Conservation (phyloP, 2,329 filamentous ascomycete genomes). For the Penicillium crustosum region DNA sequence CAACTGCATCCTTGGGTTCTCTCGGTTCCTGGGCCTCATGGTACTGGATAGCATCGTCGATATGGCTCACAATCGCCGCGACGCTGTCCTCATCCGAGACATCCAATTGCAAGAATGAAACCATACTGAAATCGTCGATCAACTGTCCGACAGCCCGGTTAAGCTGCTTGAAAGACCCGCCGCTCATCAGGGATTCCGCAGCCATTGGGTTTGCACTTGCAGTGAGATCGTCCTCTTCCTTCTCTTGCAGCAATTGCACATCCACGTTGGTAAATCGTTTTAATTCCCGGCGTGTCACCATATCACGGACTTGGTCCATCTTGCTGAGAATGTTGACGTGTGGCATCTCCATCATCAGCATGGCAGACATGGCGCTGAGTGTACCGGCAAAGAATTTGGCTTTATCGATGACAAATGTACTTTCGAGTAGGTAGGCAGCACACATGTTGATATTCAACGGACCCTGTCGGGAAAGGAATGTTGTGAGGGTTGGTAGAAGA, state of each 20-base stretch:
- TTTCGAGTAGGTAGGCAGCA: constrained; percentile 90
- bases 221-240: constrained; percentile 51
- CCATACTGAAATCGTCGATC: constrained; percentile 98
- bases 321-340: constrained; percentile 96
- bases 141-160: constrained; percentile 86
- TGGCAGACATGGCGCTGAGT: constrained; percentile 94
- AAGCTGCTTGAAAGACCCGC: constrained; percentile 75
- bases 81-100: constrained; percentile 91
- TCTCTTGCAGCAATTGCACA: constrained; percentile 73
- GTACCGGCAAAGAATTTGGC: constrained; percentile 98
- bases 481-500: constrained; percentile 79
- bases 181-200: constrained; percentile 71
- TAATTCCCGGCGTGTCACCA: constrained; percentile 81
- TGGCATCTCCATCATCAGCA: constrained; percentile 97
- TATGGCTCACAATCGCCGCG: constrained; percentile 78
- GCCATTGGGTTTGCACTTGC: constrained; percentile 62
- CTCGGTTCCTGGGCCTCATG: constrained; percentile 90
- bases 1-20: constrained; percentile 69
- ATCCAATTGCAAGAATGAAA: constrained; percentile 88
- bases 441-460: constrained; percentile 87
- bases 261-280: constrained; percentile 91
- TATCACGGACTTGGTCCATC: constrained; percentile 93
- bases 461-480: constrained; percentile 74
- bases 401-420: constrained; percentile 90
- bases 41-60: constrained; percentile 90